Conservation (phyloP, 73 alveolate genomes). For the Durusdinium trenchii region DNA sequence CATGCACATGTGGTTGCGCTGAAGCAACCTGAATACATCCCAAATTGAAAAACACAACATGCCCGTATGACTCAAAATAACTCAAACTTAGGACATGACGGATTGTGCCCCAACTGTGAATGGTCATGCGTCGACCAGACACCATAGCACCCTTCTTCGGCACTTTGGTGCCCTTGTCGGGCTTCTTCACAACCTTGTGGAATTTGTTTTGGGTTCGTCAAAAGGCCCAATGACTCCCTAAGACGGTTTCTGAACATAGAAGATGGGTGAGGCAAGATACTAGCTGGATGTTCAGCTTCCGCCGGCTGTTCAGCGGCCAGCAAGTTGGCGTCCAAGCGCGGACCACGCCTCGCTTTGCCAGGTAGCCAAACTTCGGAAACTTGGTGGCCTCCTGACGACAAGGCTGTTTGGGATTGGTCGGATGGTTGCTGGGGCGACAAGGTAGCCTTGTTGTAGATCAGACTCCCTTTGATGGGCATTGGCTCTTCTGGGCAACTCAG, state of each 20-base stretch:
- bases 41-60: not conserved
- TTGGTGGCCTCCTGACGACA: not conserved
- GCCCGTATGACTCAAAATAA: not conserved
- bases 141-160: not conserved
- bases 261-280: not conserved
- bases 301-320: not conserved
- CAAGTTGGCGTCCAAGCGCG: not conserved
- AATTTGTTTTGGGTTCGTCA: not conserved
- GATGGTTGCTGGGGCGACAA: not conserved
- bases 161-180: not conserved
- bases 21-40: not conserved
- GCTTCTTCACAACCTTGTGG: not conserved
- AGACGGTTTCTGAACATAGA: not conserved
- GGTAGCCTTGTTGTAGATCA: not conserved
- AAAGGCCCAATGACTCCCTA: not conserved
- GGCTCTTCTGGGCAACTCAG: not conserved
- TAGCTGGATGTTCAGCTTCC: not conserved
- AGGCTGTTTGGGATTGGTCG: not conserved
- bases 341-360: not conserved
- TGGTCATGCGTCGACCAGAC: not conserved
- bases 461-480: not conserved
- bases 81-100: not conserved
- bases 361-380: not conserved
- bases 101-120: not conserved
- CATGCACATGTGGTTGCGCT: not conserved